Conservation (phyloP, 2,329 filamentous ascomycete species). For the Ciborinia camelliae region DNA sequence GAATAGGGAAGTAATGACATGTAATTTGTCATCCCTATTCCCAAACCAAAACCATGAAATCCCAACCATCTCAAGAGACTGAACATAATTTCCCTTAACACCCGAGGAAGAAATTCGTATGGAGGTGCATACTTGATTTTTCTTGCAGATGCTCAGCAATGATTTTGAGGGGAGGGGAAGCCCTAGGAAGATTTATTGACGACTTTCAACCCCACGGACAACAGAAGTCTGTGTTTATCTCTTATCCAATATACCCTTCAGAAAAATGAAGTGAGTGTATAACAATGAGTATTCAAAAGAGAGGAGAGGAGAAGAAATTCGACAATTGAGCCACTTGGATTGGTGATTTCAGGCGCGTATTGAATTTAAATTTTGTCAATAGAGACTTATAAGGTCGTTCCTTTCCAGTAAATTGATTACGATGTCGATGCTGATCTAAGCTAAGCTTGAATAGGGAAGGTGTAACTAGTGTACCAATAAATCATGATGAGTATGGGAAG, state of each 20-base stretch:
- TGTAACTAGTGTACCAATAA: background rate
- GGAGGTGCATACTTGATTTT: constrained; percentile 13
- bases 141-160: constrained; percentile 14
- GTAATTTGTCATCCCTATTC: constrained; percentile 19
- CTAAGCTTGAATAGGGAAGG: constrained; percentile 10
- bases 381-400: constrained; percentile 4
- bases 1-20: constrained; percentile 19
- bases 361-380: constrained; percentile 2
- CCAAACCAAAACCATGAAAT: constrained; percentile 11
- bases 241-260: constrained; percentile 3
- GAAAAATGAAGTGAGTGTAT: background rate
- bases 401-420: constrained; percentile 3
- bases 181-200: constrained; percentile 16
- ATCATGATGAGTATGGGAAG: constrained; percentile 1
- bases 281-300: constrained; percentile 10
- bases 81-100: constrained; percentile 9
- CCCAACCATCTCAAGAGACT: constrained; percentile 13
- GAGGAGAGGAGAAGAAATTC: background rate
- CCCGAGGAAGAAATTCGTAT: background rate
- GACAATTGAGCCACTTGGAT: background rate
- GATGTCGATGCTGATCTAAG: constrained; percentile 12
- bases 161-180: constrained; percentile 6
- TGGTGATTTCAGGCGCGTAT: background rate
- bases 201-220: constrained; percentile 15
- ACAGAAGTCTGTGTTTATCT: constrained; percentile 15